phyloP scores from a whole-genome alignment of 768 basidiomycete genomes.

The Phallus indusiatus region DNA sequence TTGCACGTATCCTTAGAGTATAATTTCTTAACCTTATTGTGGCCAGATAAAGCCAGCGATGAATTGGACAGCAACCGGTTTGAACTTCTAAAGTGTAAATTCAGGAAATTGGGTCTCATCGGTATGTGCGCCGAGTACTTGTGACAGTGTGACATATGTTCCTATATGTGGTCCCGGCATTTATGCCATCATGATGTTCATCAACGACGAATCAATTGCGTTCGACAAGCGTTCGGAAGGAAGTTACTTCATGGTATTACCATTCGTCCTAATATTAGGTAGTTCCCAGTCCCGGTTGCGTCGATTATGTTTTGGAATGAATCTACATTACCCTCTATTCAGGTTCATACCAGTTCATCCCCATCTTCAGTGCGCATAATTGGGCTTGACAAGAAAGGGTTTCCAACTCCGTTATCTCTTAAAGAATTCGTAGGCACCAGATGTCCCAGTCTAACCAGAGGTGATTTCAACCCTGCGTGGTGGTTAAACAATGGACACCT shows the following conservation, averaged over 20 bases:
- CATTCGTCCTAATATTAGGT: too few relatives aligned
- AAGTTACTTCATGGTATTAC: too few relatives aligned
- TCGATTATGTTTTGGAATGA: too few relatives aligned
- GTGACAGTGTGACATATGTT: too few relatives aligned
- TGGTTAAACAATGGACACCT: conserved; percentile 52
- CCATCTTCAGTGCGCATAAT: neutral
- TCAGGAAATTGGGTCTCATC: too few relatives aligned
- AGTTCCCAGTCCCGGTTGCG: too few relatives aligned
- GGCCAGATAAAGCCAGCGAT: conserved; percentile 24
- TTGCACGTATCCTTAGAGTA: neutral
- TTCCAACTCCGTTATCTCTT: conserved; percentile 6
- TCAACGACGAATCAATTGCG: too few relatives aligned
- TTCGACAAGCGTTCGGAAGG: too few relatives aligned
- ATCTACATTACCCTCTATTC: neutral
- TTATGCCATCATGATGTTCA: too few relatives aligned
- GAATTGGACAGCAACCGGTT: conserved; percentile 6
- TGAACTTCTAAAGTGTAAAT: too few relatives aligned
- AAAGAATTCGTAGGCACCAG: conserved; percentile 11
- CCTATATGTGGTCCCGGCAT: too few relatives aligned
- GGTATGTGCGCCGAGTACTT: too few relatives aligned
- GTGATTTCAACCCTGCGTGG: conserved; percentile 35
- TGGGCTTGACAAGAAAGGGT: neutral
- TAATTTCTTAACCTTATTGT: conserved; percentile 28
- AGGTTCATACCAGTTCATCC: neutral
- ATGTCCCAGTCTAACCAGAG: conserved; percentile 15